Percentiles rank a stretch among this genome's conserved stretches.
phyloP scores from a whole-genome alignment of 768 basidiomycete genomes.

The Russula ochroleuca region DNA sequence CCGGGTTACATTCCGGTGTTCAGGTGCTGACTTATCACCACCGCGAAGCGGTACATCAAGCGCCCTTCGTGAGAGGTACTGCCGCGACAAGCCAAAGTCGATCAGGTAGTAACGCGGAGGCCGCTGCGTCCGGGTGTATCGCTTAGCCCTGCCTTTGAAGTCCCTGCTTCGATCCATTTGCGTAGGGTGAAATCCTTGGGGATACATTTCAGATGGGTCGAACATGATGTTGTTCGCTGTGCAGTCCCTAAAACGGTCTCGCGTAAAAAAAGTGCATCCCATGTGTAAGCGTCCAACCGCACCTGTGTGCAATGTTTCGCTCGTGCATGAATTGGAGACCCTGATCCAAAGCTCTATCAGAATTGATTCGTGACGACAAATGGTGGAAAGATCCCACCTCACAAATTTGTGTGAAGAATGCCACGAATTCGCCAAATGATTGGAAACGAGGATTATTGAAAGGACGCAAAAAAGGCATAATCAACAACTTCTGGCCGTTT shows the following conservation, averaged over 20 bases:
- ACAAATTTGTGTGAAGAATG: conserved; percentile 30
- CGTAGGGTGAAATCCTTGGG: conserved; percentile 17
- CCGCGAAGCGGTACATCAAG: conserved; percentile 28
- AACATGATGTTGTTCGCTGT: conserved; percentile 22
- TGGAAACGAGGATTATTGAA: conserved; percentile 30
- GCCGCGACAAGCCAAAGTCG: conserved; percentile 33
- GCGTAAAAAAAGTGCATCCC: background rate
- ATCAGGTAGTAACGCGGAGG: conserved; percentile 33
- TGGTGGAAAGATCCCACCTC: conserved; percentile 23
- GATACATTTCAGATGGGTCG: conserved; percentile 20
- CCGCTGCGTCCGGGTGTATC: conserved; percentile 30
- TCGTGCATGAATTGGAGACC: conserved; percentile 31
- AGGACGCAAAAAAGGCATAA: conserved; percentile 29
- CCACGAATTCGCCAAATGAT: conserved; percentile 30
- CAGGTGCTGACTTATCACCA: conserved; percentile 32
- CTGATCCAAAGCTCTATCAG: conserved; percentile 9
- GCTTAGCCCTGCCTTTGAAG: conserved; percentile 18
- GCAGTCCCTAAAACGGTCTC: conserved; percentile 11
- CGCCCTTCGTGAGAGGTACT: conserved; percentile 23
- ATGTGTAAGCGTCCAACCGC: background rate
- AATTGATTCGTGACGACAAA: background rate
- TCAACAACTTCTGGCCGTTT: conserved; percentile 15
- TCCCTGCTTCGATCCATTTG: conserved; percentile 4
- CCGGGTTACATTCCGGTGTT: conserved; percentile 18
- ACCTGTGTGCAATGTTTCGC: conserved; percentile 29